phyloP scores from a whole-genome alignment of 1,284 basidiomycete species.

The Wolfiporia cocos region DNA sequence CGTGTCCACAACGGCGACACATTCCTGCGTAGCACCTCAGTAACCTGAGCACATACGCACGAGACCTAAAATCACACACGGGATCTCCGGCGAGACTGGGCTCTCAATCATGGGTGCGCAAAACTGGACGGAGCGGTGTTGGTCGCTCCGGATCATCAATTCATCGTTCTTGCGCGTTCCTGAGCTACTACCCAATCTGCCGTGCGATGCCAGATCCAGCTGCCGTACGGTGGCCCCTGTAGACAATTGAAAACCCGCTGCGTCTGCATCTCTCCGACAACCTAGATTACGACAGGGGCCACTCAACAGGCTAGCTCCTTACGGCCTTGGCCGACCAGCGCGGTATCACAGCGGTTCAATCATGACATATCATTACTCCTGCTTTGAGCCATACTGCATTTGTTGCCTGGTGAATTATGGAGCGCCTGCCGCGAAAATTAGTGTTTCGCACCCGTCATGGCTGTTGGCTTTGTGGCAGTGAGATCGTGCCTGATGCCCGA shows the following conservation, averaged over 20 bases:
- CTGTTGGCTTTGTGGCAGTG: constrained; percentile 26
- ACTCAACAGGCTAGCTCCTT: constrained; percentile 13
- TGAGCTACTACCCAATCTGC: constrained; percentile 9
- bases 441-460: constrained; percentile 10
- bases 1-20: no score
- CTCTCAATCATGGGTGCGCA: no score
- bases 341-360: constrained; percentile 15
- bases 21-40: no score
- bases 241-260: constrained; percentile 8
- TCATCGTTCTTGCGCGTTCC: constrained; percentile 18
- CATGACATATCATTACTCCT: constrained; percentile 22
- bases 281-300: constrained; percentile 1
- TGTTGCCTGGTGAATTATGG: constrained; percentile 7
- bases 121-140: neutral
- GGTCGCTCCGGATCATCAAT: constrained; percentile 3
- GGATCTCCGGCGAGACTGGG: no score
- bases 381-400: constrained; percentile 18
- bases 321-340: constrained; percentile 16
- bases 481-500: constrained; percentile 26
- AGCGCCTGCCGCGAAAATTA: constrained; percentile 1
- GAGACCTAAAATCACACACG: no score
- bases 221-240: constrained; percentile 7
- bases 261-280: constrained; percentile 1
- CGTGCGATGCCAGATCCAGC: neutral
- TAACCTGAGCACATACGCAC: no score